A percentile compares a stretch with the other conserved stretches of the same genome.
phyloP scores from a whole-genome alignment of 257 asterid species.

The Ajuga chamaepitys region DNA sequence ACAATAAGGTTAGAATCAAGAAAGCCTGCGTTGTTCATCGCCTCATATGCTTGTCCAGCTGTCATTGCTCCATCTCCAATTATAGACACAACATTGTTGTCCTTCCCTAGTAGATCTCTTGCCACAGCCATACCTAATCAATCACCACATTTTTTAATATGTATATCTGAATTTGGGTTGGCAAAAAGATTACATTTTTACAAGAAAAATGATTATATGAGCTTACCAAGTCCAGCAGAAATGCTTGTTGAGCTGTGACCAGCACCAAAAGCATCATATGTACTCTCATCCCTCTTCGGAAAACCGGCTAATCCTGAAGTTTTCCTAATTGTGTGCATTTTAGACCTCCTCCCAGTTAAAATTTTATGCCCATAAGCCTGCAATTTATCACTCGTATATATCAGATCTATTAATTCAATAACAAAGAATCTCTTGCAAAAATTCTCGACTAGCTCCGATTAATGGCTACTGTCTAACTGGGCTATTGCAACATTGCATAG shows the following conservation, averaged over 20 bases:
- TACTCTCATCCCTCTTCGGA: conserved; percentile 70
- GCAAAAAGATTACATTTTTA: not conserved
- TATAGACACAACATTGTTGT: conserved; percentile 55
- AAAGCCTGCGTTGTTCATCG: conserved; percentile 79
- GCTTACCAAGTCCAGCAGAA: conserved; percentile 75
- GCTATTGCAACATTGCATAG: too few relatives aligned
- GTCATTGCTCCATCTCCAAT: conserved; percentile 85
- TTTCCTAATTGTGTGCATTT: conserved; percentile 59
- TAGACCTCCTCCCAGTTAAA: conserved; percentile 71
- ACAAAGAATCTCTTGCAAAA: too few relatives aligned
- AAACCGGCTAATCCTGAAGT: conserved; percentile 72
- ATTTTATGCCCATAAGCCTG: conserved; percentile 79
- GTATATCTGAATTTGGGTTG: not conserved
- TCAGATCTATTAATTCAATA: not conserved
- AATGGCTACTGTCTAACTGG: too few relatives aligned
- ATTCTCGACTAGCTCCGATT: too few relatives aligned
- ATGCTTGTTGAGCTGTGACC: conserved; percentile 88
- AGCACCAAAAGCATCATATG: conserved; percentile 73
- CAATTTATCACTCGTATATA: not conserved
- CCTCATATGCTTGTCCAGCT: conserved; percentile 88
- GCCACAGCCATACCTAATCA: conserved; percentile 69
- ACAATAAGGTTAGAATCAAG: conserved; percentile 64
- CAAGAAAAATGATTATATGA: too few relatives aligned
- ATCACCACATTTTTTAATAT: too few relatives aligned
- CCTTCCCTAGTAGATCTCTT: conserved; percentile 62